phyloP scores from a whole-genome alignment of 2,329 filamentous ascomycete genomes.

The Venturia carpophila region DNA sequence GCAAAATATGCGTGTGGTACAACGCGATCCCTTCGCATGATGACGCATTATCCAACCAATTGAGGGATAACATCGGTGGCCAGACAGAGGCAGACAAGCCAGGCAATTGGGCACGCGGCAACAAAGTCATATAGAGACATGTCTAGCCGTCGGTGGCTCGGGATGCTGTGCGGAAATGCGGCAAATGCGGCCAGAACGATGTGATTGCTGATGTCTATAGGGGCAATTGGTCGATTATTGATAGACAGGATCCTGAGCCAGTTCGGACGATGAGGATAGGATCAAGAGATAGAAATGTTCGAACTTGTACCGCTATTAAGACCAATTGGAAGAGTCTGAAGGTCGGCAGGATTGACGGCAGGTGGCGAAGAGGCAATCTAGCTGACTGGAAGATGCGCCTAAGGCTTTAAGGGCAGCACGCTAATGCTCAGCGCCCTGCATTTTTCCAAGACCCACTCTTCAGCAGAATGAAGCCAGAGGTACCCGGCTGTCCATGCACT shows the following conservation, averaged over 20 bases:
- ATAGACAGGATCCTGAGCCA: too few species aligned
- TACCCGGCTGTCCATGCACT: neutral
- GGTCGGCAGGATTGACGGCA: neutral
- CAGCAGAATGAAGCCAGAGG: neutral
- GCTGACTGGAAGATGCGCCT: neutral
- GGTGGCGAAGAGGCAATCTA: constrained; percentile 6
- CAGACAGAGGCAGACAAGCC: neutral
- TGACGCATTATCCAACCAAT: constrained; percentile 11
- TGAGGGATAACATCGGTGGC: neutral
- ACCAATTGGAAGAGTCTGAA: too few species aligned
- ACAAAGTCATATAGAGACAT: neutral
- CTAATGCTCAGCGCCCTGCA: neutral
- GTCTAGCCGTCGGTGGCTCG: neutral
- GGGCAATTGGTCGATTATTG: too few species aligned
- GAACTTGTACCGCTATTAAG: too few species aligned
- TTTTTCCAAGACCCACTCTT: neutral
- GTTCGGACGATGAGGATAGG: too few species aligned
- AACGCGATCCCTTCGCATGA: neutral
- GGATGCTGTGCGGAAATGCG: neutral
- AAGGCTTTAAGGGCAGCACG: neutral
- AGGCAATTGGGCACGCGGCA: neutral
- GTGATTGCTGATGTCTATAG: too few species aligned
- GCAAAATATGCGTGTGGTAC: too few species aligned
- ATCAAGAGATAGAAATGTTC: too few species aligned
- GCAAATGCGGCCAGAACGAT: neutral